A percentile compares a stretch with the other conserved stretches of the same genome.
phyloP scores from a whole-genome alignment of 495 filamentous ascomycete genomes.

The Penicillium coprophilum region DNA sequence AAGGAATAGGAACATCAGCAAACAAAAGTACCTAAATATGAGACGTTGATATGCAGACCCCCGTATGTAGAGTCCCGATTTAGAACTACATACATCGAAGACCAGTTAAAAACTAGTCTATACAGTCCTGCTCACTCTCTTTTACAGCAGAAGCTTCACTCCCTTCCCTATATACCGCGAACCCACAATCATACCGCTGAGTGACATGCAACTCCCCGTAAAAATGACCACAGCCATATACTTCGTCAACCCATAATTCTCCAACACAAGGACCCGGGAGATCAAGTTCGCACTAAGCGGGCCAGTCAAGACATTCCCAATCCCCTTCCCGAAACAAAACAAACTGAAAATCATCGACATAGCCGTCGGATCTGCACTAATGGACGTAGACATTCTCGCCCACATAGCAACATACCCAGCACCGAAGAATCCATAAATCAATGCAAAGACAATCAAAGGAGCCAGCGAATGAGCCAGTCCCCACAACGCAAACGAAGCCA shows the following conservation, averaged over 20 bases:
- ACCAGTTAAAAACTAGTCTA: too few species aligned
- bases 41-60: too few species aligned
- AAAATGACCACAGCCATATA: background rate
- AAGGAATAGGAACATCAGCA: too few species aligned
- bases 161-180: background rate
- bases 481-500: background rate
- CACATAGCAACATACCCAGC: background rate
- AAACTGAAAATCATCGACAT: background rate
- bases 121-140: background rate
- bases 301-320: background rate
- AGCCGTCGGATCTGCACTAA: background rate
- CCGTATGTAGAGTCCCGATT: too few species aligned
- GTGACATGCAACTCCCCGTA: background rate
- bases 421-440: background rate
- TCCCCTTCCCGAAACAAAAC: background rate
- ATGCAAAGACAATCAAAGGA: background rate
- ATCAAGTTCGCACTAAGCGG: background rate
- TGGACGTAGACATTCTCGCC: background rate
- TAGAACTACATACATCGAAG: too few species aligned
- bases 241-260: background rate
- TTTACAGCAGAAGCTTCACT: background rate
- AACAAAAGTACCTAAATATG: too few species aligned
- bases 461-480: background rate
- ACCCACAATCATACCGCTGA: background rate
- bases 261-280: background rate